Conservation (phyloP, 345 rosid species). For the Noccaea bulbosa region DNA sequence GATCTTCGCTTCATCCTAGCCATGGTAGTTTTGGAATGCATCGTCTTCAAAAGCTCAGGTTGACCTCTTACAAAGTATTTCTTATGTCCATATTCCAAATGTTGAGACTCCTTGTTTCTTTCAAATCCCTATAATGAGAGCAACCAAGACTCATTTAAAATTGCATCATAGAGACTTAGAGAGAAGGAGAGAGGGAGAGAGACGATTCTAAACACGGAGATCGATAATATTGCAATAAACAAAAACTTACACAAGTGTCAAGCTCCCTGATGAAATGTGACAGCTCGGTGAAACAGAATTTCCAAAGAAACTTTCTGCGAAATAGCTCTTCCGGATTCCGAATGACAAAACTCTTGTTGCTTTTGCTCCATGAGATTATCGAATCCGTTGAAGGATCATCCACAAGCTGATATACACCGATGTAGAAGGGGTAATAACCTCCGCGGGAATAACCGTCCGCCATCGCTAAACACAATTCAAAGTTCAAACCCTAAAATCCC, state of each 20-base stretch:
- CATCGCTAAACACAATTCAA: no score
- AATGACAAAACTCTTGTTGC: not conserved
- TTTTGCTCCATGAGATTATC: slow-evolving; percentile 1
- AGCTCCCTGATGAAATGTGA: not conserved
- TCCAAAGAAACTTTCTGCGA: not conserved
- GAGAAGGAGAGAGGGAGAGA: no score
- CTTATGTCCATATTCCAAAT: not conserved
- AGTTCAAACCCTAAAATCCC: no score
- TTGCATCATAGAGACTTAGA: no score
- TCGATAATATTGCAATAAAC: not conserved
- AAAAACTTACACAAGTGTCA: not conserved
- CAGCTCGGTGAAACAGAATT: not conserved
- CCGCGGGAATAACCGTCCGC: no score
- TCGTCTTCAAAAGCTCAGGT: not conserved
- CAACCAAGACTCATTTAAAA: not conserved
- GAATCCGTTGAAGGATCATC: not conserved
- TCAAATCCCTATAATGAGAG: not conserved
- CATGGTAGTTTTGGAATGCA: not conserved
- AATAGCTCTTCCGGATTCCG: not conserved
- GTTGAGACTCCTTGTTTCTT: not conserved
- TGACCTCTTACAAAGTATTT: not conserved
- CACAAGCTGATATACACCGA: not conserved
- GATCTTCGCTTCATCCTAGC: not conserved
- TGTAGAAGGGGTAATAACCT: not conserved
- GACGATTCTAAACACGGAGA: not conserved